Evolutionary conservation across 2,329 filamentous ascomycete genomes (phyloP).

Genomic region (Alternaria arbusti): DNA sequence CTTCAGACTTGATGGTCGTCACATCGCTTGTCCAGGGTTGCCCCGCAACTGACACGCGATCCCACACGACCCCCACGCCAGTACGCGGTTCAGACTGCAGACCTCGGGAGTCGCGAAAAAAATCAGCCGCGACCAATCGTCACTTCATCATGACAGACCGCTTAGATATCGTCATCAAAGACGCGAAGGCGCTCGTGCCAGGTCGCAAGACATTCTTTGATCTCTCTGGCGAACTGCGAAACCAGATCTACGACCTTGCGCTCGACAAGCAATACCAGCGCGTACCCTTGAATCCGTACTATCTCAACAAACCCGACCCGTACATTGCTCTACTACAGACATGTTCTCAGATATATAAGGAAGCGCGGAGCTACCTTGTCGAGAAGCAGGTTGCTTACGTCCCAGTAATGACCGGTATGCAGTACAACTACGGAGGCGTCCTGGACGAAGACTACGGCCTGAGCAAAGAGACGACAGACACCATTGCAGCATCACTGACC

Average conservation of each 20-base stretch:
- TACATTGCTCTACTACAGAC: neutral
- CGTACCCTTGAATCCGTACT: neutral
- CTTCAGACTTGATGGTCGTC: neutral
- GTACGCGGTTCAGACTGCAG: neutral
- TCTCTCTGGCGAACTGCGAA: slow-evolving; percentile 8
- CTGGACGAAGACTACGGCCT: slow-evolving; percentile 1
- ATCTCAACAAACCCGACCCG: neutral
- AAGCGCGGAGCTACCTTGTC: slow-evolving; percentile 3
- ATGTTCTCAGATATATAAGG: neutral
- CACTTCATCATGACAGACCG: neutral
- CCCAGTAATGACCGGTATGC: slow-evolving; percentile 1
- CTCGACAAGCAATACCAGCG: neutral
- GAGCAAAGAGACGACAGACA: slow-evolving; percentile 1
- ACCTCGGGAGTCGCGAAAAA: neutral
- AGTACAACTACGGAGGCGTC: slow-evolving; percentile 3
- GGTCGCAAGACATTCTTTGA: neutral
- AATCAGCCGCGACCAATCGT: neutral
- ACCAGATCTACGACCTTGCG: neutral
- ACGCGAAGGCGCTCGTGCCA: neutral
- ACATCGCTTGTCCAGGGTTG: neutral
- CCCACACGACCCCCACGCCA: neutral
- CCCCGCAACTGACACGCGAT: neutral
- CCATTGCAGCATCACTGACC: neutral
- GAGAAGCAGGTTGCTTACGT: slow-evolving; percentile 2
- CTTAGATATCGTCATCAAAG: neutral